Evolutionary conservation across 2,329 filamentous ascomycete species (phyloP), one percentile per base, ranked within the genome.

Genomic region (Dothideomycetes sp.): DNA sequence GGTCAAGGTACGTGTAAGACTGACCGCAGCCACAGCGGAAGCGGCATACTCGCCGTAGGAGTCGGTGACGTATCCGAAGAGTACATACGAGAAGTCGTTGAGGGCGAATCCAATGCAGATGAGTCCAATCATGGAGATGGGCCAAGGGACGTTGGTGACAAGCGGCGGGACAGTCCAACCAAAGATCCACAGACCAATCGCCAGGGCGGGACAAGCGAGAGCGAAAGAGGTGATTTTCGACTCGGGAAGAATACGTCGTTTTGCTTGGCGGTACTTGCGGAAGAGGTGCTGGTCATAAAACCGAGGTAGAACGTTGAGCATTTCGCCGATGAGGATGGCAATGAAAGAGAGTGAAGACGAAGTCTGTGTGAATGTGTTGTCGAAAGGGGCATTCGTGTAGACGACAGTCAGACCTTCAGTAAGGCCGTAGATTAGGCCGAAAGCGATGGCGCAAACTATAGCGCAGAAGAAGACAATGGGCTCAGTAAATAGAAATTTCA

Each of bases 311-410:
- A 64, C 53, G 24, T 60, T 62, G 12, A 62, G 45, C 5, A 58
- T 35, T 1, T 62, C 55, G 2, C 66, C 66, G 0, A 83, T 60
- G 81, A 85, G 54, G 80, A 85, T 49, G 73, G 60, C 44, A 56
- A 64, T 68, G 59, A 80, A 69, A 62, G 53, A 9, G 58, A 61
- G 47, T 49, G 56, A 30, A 82, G 84, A 50, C 3, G 60, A 50
- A 0, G 56, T 48, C 2, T 46, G 39, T 3, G 52, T 45, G 45
- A 66, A 59, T 1, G 58, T 55, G 37, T 62, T 48, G 27, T 40
- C 31, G 40, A 49, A 49, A 4, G 45, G 45, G 12, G 45, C 43
- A 3, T 53, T 51, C 16, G 45, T 47, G 36, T 50, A 50, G 3
- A 43, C 36, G 3, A 48, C 45, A 11, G 46, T 48, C 15, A 50